These are phyloP conservation scores for Eucalyptus microcorys DNA, from an alignment of 345 rosid genomes.

Conservation along the genomic window DNA sequence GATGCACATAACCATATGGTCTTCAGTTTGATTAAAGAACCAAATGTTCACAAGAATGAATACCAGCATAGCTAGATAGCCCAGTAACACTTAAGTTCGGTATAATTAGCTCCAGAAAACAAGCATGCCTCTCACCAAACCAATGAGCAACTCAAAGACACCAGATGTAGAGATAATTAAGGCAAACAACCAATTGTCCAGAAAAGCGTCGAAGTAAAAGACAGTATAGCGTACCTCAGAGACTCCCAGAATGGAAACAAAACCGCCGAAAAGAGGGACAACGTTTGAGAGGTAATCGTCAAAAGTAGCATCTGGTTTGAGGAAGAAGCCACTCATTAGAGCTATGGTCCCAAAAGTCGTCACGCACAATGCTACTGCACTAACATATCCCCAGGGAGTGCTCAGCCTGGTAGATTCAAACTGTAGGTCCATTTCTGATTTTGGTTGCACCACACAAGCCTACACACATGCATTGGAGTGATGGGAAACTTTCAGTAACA, in stretches of 20 bases:
- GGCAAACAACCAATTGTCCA: neutral
- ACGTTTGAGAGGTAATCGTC: constrained; percentile 76
- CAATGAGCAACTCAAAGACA: fast-evolving
- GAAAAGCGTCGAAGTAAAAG: neutral
- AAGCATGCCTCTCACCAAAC: neutral
- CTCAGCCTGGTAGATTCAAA: constrained; percentile 74
- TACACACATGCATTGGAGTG: neutral
- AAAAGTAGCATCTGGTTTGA: constrained; percentile 73
- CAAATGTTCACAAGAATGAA: neutral
- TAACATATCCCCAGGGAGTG: constrained; percentile 85
- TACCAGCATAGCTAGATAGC: neutral
- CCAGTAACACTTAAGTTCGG: fast-evolving
- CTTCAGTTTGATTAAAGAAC: neutral
- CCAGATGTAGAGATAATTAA: neutral
- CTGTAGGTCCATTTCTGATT: constrained; percentile 77
- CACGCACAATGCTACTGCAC: constrained; percentile 48
- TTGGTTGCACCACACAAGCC: constrained; percentile 96
- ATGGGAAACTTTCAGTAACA: neutral
- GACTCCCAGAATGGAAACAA: constrained; percentile 69
- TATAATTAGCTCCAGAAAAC: neutral
- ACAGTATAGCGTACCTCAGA: constrained; percentile 50
- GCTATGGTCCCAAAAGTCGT: constrained; percentile 87
- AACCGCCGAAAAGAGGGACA: constrained; percentile 79
- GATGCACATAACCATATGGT: neutral
- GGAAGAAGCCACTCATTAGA: constrained; percentile 85